phyloP scores from a whole-genome alignment of 345 rosid genomes.

The Populus euphratica region DNA sequence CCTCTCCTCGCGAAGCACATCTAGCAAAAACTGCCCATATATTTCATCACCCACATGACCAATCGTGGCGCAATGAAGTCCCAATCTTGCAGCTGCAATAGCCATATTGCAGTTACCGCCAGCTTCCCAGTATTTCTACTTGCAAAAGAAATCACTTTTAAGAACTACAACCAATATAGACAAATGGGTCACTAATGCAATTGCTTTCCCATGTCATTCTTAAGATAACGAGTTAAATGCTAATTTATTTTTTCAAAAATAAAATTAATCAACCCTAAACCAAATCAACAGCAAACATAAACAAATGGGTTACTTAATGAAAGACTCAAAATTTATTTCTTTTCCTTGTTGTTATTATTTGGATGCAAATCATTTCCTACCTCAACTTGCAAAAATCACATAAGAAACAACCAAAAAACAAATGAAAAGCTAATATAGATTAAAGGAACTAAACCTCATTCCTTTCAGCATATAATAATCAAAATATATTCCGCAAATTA shows the following conservation, averaged over 20 bases:
- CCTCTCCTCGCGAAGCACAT: slow-evolving; percentile 78
- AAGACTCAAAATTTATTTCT: no score
- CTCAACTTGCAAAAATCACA: background rate
- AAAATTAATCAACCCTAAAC: background rate
- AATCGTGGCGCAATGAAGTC: slow-evolving; percentile 68
- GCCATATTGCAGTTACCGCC: slow-evolving; percentile 98
- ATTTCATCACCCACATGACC: slow-evolving; percentile 86
- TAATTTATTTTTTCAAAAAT: background rate
- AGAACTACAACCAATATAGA: background rate
- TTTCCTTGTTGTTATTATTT: no score
- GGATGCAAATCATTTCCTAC: background rate
- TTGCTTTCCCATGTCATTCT: background rate
- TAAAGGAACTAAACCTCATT: background rate
- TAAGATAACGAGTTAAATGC: background rate
- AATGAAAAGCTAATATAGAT: background rate
- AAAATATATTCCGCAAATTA: no score
- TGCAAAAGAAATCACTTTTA: slow-evolving; percentile 4
- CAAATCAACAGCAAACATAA: background rate
- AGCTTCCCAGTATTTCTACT: slow-evolving; percentile 72
- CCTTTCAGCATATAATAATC: no score
- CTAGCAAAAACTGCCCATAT: slow-evolving; percentile 75
- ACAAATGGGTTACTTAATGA: no score
- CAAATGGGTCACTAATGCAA: background rate
- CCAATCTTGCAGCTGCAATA: slow-evolving; percentile 93
- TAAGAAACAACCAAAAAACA: background rate